Conservation (phyloP, 1,139 yeast genomes). For the Magnusiomyces ingens region DNA sequence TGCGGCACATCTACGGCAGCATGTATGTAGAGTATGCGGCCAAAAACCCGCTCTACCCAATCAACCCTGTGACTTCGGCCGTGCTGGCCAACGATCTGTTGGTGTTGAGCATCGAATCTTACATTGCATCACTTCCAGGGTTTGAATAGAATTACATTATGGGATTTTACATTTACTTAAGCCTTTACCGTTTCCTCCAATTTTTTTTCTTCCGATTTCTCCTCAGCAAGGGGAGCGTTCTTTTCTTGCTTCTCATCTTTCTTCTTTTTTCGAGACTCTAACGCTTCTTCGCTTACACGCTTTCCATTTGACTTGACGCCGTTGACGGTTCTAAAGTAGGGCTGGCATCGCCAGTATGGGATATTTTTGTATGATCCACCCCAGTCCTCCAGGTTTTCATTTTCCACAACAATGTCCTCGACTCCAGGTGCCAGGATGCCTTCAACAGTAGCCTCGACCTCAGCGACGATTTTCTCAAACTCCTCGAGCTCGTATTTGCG, state of each 20-base stretch:
- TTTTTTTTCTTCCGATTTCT: too few species aligned
- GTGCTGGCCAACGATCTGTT: conserved; percentile 38
- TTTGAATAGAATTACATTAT: conserved; percentile 22
- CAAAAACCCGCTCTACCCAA: conserved; percentile 44
- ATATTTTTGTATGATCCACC: conserved; percentile 74
- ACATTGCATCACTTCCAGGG: conserved; percentile 33
- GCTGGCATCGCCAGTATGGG: conserved; percentile 98
- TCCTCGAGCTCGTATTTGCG: conserved; percentile 38
- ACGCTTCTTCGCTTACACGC: conserved; percentile 15
- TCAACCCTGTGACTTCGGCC: conserved; percentile 32
- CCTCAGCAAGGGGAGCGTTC: not conserved
- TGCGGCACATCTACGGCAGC: conserved; percentile 62
- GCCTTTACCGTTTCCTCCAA: too few species aligned
- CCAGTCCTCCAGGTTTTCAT: conserved; percentile 52
- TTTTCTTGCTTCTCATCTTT: not conserved
- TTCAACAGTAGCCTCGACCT: conserved; percentile 60
- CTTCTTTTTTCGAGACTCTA: not conserved
- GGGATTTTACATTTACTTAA: not conserved
- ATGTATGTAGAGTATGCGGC: conserved; percentile 65
- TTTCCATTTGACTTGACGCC: conserved; percentile 41
- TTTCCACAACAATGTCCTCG: conserved; percentile 48
- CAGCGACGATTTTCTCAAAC: conserved; percentile 65
- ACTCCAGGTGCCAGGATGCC: conserved; percentile 45
- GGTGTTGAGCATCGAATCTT: conserved; percentile 35
- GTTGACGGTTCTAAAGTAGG: conserved; percentile 80